phyloP scores from a whole-genome alignment of 257 asterid genomes.

The Marsdenia floribunda region DNA sequence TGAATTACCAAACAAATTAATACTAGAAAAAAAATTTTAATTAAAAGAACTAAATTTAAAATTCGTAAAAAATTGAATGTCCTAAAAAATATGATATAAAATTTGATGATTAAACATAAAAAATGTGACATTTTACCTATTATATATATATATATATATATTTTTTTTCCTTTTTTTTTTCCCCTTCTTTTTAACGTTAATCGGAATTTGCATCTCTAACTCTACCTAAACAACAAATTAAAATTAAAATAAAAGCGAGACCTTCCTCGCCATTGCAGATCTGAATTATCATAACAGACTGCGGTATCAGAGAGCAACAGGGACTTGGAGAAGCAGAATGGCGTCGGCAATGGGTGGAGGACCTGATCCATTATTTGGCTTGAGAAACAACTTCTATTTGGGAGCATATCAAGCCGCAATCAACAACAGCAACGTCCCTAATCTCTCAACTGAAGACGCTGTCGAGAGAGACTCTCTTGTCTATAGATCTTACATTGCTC shows the following conservation, averaged over 20 bases:
- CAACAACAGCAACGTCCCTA: slow-evolving; percentile 85
- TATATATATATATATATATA: no score
- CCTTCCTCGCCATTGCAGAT: background rate
- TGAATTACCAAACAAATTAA: no score
- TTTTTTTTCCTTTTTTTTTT: no score
- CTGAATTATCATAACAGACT: background rate
- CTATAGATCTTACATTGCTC: slow-evolving; percentile 85
- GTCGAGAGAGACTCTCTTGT: slow-evolving; percentile 79
- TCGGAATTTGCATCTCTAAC: background rate
- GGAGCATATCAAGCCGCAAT: slow-evolving; percentile 98
- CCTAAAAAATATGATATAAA: no score
- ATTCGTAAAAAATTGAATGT: no score
- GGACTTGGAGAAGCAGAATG: slow-evolving; percentile 15
- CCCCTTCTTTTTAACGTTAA: no score
- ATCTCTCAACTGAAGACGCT: slow-evolving; percentile 71
- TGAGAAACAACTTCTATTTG: slow-evolving; percentile 79
- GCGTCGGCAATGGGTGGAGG: slow-evolving; percentile 51
- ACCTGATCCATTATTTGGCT: slow-evolving; percentile 83
- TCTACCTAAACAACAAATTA: no score
- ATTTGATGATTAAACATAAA: no score
- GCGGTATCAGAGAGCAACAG: background rate
- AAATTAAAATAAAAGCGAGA: no score
- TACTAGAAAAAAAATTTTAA: no score
- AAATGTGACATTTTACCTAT: no score
- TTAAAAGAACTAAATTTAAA: no score